Percentiles rank a stretch among this genome's conserved stretches.
These are phyloP conservation scores for Austroboletus novae-zelandiae DNA, from an alignment of 1,284 basidiomycete genomes.

Conservation along the genomic window DNA sequence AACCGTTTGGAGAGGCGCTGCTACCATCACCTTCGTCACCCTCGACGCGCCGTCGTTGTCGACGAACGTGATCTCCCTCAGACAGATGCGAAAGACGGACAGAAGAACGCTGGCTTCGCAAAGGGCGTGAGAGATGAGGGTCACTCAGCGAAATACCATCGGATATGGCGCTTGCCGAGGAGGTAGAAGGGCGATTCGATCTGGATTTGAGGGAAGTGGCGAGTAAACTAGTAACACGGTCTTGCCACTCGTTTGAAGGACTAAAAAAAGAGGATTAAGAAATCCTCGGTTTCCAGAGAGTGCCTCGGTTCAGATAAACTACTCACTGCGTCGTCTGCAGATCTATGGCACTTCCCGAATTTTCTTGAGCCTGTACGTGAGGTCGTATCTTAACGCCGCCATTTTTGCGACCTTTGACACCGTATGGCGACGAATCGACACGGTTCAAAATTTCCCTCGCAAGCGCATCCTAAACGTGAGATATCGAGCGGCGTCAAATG, in stretches of 20 bases:
- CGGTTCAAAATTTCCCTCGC: constrained; percentile 73
- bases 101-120: constrained; percentile 12
- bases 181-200: neutral
- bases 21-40: constrained; percentile 9
- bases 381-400: constrained; percentile 23
- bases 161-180: constrained; percentile 3
- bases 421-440: constrained; percentile 74
- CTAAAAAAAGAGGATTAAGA: constrained; percentile 33
- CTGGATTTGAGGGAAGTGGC: constrained; percentile 17
- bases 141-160: constrained; percentile 16
- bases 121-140: constrained; percentile 5
- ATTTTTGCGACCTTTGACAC: constrained; percentile 60
- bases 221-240: constrained; percentile 52
- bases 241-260: constrained; percentile 81
- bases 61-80: constrained; percentile 23
- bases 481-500: neutral
- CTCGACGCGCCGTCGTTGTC: constrained; percentile 32
- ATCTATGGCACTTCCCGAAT: constrained; percentile 31
- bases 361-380: constrained; percentile 27
- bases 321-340: constrained; percentile 59
- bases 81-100: constrained; percentile 8
- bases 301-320: neutral
- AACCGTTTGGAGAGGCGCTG: constrained; percentile 7
- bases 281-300: neutral
- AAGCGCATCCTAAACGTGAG: constrained; percentile 52